Base-by-base conservation (phyloP, 2,329 filamentous ascomycete genomes). In the Thielaviopsis musarum region DNA sequence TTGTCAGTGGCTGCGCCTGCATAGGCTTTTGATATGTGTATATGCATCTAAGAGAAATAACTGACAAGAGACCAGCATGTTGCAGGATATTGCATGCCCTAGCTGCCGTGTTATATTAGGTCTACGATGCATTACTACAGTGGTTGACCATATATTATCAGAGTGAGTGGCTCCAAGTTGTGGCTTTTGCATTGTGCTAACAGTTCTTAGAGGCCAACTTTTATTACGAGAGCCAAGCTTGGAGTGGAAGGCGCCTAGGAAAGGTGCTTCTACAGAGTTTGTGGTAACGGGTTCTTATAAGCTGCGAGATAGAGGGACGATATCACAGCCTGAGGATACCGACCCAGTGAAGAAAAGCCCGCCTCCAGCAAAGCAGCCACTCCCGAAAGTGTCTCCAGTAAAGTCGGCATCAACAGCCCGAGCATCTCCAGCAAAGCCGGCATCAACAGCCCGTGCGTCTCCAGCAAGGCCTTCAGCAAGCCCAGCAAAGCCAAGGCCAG, bases 51-150 rank as follows among this genome's bases (percentile, higher is more conserved):
- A 45, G 3, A 45, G 5, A 45, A 4, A 7, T 45, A 7, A n/a
- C 15, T n/a, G 5, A 45, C 13, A 15, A 17, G 38, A 17, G 15
- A 45, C 13, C 49, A 74, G 72, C 56, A 62, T 66, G 41, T 64
- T 74, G 15, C 71, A 71, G 57, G 68, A 71, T 58, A 64, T 74
- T 28, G 64, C 64, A 1, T 75, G 73, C 59, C 51, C 57, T 3
- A 54, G 61, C 6, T 75, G 71, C 59, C 52, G 59, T 21, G 60
- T 66, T 17, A 60, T 66, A 1, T 49, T 75, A 10, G 73, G 73
- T 7, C 65, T 71, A 10, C 67, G 65, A 57, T 74, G 70, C 63
- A 15, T 71, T 9, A 63, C 64, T 0, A 69, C 67, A 13, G 67
- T 70, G 0, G 53, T 65, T 1, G 72, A 72, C 54, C 72, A 74